Evolutionary conservation across 139 green algal genomes (phyloP).

Genomic region (Volvox reticuliferus): DNA sequence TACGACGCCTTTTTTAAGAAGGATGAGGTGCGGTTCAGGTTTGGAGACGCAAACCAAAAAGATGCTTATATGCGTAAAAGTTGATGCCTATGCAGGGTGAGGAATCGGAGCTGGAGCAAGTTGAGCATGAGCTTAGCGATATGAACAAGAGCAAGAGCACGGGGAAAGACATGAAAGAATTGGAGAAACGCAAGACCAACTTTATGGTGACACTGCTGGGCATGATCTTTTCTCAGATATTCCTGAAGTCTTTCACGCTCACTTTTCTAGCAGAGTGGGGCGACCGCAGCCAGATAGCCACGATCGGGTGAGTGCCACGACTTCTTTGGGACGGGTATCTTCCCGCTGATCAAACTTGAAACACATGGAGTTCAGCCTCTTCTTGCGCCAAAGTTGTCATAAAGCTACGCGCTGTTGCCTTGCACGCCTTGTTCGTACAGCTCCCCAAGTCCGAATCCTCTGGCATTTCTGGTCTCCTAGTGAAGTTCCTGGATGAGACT

Average conservation of each 20-base stretch:
- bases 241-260: slow-evolving; percentile 96
- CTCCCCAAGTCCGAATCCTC: too few relatives aligned
- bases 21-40: slow-evolving; percentile 50
- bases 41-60: not conserved
- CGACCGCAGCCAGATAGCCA: slow-evolving; percentile 97
- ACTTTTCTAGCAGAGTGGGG: slow-evolving; percentile 99
- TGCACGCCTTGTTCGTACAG: too few relatives aligned
- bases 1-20: slow-evolving; percentile 76
- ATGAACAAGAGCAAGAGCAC: slow-evolving; percentile 46
- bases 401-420: too few relatives aligned
- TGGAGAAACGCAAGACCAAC: slow-evolving; percentile 61
- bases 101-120: slow-evolving; percentile 81
- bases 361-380: too few relatives aligned
- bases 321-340: too few relatives aligned
- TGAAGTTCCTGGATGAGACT: too few relatives aligned
- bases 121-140: slow-evolving; percentile 61
- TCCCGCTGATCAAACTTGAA: too few relatives aligned
- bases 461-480: too few relatives aligned
- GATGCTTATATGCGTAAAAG: not conserved
- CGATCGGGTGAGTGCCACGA: slow-evolving; percentile 69
- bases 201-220: slow-evolving; percentile 57
- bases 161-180: slow-evolving; percentile 50
- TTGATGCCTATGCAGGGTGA: slow-evolving; percentile 49
- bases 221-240: slow-evolving; percentile 87
- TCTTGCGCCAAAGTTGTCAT: too few relatives aligned